Base-by-base conservation (phyloP, 441 rosid genomes). In the Populus trichocarpa region DNA sequence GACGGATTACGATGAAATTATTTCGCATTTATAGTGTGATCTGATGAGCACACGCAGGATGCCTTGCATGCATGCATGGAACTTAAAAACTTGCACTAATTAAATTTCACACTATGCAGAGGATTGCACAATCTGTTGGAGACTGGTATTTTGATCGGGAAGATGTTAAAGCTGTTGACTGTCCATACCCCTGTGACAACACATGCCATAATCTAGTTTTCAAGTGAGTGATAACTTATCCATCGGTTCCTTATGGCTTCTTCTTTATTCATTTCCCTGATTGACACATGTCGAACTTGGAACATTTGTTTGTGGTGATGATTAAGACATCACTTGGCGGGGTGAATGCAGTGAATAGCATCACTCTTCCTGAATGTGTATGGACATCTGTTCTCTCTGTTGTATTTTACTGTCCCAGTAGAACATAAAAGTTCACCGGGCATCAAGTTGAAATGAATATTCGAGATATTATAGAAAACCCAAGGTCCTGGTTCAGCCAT, bases 141-240 rank as follows among this genome's bases (percentile, higher is more conserved):
- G 97, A 95, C 82, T 97, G 98, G 99, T 97, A 90, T 82, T 97
- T 93, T 72, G 97, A 89, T n/a, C 88, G 97, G 57, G 85, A 87
- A 4, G 85, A 77, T 11, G 88, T 89, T 42, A 95, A 92, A 89
- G 80, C 85, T 75, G 84, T 95, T 0, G 98, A 92, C 85, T 93
- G 98, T 70, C 87, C 98, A 0, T 90, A 91, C 78, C 97, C 98
- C 1, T 94, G 98, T 71, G 99, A 96, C 86, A 89, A 85, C 69
- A 90, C 89, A 72, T 96, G 99, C 83, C 97, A 91, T 85, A 89
- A 96, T 86, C 82, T 91, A 74, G 88, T 89, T 46, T 92, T 90
- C 86, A 88, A 82, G 89, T 85, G 83, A 79, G 74, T 79, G 53
- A 77, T 66, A 82, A 73, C 75, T 77, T 74, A 77, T 75, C 73